Base-by-base conservation (phyloP, 2,329 filamentous ascomycete genomes). In the Diaporthe citrichinensis region DNA sequence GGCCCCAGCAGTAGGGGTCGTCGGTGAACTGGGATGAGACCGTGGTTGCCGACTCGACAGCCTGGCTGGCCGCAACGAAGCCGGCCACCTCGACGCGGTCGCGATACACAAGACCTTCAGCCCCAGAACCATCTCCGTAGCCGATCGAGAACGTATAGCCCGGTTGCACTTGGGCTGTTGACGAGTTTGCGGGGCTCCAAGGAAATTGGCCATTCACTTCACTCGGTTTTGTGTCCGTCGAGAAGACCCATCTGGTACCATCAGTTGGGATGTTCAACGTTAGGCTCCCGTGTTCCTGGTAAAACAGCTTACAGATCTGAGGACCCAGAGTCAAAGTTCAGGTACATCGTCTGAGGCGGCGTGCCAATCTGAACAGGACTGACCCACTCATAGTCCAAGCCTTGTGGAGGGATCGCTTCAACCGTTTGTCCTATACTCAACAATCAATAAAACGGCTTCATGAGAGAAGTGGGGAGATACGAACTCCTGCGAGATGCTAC, bases 241-340 rank as follows among this genome's bases (percentile, higher is more conserved):
- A 92, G 84, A 92, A 93, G 57, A 92, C 91, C 92, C 92, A 94
- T 31, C 71, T 73, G 8, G 36, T 25, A 25, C 7, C 20, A 25
- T 73, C 9, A 73, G 46, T 20, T 1, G 9, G 12, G 10, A 53
- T 6, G 53, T 3, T 6, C 17, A 39, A 41, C 1, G 12, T 39
- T 5, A 8, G 31, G 23, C 12, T 31, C 14, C n/a, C 2, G 46
- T 2, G 4, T 25, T 23, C 1, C 2, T 25, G 23, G 41, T 8
- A 25, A 17, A 58, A 1, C 1, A 5, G 39, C 71, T 73, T 57
- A 73, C 88, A 94, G 86, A 84, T 94, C 92, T 58, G 91, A 87
- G 72, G 90, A 92, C 36, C 92, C 92, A 51, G 92, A 93, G 80
- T 94, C 92, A 78, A 94, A 90, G 81, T 93, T 90, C 78, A 94